Evolutionary conservation across 1,284 basidiomycete genomes (phyloP), one percentile per base, ranked within the genome.

Genomic region (Pulveroboletus sp.): DNA sequence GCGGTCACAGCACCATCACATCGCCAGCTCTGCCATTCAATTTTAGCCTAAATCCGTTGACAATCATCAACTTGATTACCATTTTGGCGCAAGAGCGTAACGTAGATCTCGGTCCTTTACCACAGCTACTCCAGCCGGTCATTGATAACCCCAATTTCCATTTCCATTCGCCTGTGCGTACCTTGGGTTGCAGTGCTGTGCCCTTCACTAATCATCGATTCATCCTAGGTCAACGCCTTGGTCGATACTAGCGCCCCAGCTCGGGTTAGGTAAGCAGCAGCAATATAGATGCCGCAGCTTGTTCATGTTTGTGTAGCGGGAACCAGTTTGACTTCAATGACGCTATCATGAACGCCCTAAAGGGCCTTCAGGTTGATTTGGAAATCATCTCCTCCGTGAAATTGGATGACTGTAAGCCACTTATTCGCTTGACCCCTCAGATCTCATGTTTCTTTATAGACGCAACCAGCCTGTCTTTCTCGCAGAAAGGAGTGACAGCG

Each of bases 71-170:
- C 48, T 73, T 91, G 54, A 73, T 91, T 48, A 64, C 75, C 15
- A 71, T 75, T 17, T 78, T 82, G 13, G 81, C 87, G 3, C 72
- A 80, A 56, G 72, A 80, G 53, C 82, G 82, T 56, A 73, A 74
- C 13, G 82, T 87, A 40, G 74, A 84, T 55, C 75, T 91, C 9
- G 89, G 88, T 1, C 87, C 87, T 10, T 74, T 91, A 54, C 69
- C 75, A 12, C 75, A 76, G 13, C 64, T 87, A 48, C 87, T 89
- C 75, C 76, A 83, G 61, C 76, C 84, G 51, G 74, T 87, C 4
- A 57, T 82, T 16, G 69, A 74, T 26, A 81, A 86, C 56, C 81
- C 84, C 13, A 67, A 73, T 58, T 77, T 74, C 61, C 74, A 80
- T 53, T 77, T 74, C 61, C 74, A 80, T 53, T 78, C 79, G 24